phyloP scores from a whole-genome alignment of 805 yeast genomes.

The Candida nanaspora region DNA sequence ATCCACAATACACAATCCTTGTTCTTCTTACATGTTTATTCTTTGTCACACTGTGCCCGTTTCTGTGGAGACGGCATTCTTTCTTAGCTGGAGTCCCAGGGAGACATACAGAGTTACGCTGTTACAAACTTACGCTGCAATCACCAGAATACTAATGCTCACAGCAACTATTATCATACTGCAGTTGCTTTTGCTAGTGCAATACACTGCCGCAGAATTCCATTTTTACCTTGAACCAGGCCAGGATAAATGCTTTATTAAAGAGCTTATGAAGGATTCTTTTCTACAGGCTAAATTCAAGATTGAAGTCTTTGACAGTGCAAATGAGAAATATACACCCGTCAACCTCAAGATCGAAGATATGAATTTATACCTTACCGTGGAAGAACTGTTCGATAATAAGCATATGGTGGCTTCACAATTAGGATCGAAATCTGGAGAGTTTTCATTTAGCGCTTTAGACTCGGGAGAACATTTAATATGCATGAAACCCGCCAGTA shows the following conservation, averaged over 20 bases:
- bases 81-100: too few relatives aligned
- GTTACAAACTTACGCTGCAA: too few relatives aligned
- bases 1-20: too few relatives aligned
- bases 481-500: constrained; percentile 47
- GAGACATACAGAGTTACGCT: too few relatives aligned
- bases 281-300: constrained; percentile 42
- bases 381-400: constrained; percentile 69
- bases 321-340: constrained; percentile 2
- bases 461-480: constrained; percentile 83
- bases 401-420: constrained; percentile 73
- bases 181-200: background rate
- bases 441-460: constrained; percentile 73
- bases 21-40: too few relatives aligned
- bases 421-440: constrained; percentile 51
- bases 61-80: too few relatives aligned
- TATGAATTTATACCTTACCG: constrained; percentile 15
- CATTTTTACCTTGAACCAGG: constrained; percentile 48
- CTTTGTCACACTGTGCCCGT: too few relatives aligned
- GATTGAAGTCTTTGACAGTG: constrained; percentile 35
- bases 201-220: constrained; percentile 14
- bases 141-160: too few relatives aligned
- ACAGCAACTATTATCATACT: too few relatives aligned
- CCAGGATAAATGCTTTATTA: constrained; percentile 47
- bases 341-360: constrained; percentile 2
- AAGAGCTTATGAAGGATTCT: constrained; percentile 44